Evolutionary conservation across 176 grass and related monocot species (phyloP).

Genomic region (Oryza longistaminata): DNA sequence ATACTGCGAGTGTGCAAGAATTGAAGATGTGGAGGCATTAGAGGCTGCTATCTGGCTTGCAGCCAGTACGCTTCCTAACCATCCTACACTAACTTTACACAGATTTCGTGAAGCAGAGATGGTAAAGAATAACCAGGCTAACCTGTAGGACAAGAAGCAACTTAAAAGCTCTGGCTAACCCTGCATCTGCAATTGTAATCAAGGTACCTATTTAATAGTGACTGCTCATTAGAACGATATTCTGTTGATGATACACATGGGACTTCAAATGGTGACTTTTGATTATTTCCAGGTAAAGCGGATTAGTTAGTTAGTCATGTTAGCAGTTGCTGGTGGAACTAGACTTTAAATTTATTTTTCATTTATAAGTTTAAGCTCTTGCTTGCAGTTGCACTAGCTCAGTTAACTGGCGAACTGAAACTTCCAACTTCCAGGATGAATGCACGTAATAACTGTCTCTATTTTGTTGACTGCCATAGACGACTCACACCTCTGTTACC

Average conservation of each 20-base stretch:
- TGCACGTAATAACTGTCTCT: no score
- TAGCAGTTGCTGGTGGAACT: neutral
- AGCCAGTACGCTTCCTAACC: constrained; percentile 28
- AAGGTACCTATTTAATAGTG: neutral
- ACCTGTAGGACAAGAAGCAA: neutral
- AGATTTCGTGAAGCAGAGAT: constrained; percentile 35
- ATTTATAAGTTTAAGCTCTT: neutral
- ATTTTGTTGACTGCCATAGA: no score
- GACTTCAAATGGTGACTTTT: neutral
- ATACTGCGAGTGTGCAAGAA: constrained; percentile 14
- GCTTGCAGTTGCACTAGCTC: neutral
- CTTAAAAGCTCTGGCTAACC: neutral
- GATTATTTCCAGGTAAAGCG: neutral
- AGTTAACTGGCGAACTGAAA: neutral
- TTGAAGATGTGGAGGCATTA: constrained; percentile 36
- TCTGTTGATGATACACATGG: neutral
- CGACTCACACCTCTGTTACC: no score
- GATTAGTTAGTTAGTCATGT: neutral
- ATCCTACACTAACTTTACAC: neutral
- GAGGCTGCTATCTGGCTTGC: constrained; percentile 21
- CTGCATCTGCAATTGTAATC: neutral
- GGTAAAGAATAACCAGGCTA: neutral
- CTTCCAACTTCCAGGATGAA: neutral
- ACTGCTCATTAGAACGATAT: neutral
- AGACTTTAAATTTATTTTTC: neutral